These are phyloP conservation scores for Calonectria pseudoturangicola DNA, from an alignment of 2,329 filamentous ascomycete species.

Conservation along the genomic window DNA sequence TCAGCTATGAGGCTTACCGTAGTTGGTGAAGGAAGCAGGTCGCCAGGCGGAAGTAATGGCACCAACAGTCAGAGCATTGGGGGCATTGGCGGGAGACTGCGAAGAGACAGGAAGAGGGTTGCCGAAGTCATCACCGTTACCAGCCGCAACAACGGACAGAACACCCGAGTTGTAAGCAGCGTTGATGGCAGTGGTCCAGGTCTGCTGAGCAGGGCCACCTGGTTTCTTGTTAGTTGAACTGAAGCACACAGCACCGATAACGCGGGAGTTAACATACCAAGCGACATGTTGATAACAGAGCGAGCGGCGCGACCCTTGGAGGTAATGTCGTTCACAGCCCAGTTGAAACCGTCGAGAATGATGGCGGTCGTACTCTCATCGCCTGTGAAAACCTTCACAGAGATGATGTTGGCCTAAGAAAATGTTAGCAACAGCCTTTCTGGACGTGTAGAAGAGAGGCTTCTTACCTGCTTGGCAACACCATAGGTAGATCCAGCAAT, in stretches of 20 bases:
- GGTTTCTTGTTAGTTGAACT: neutral
- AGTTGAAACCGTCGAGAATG: constrained; percentile 65
- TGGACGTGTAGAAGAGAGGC: neutral
- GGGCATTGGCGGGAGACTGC: constrained; percentile 67
- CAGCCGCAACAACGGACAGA: constrained; percentile 67
- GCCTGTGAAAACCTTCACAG: constrained; percentile 59
- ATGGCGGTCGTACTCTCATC: constrained; percentile 49
- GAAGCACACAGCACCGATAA: neutral
- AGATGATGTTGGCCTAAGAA: constrained; percentile 50
- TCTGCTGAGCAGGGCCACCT: constrained; percentile 46
- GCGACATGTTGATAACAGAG: constrained; percentile 64
- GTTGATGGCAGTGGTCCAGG: constrained; percentile 64
- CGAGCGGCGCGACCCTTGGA: constrained; percentile 58
- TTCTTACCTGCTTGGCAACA: constrained; percentile 63
- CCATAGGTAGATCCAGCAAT: constrained; percentile 64
- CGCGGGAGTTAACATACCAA: constrained; percentile 52
- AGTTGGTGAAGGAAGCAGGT: constrained; percentile 70
- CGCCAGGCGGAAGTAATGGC: constrained; percentile 63
- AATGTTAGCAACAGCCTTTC: neutral
- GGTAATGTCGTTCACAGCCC: constrained; percentile 60
- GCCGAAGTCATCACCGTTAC: constrained; percentile 61
- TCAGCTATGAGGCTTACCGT: constrained; percentile 52
- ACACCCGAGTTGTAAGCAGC: constrained; percentile 63
- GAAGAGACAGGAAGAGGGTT: constrained; percentile 60
- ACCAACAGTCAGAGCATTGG: constrained; percentile 69